Evolutionary conservation across 2,329 filamentous ascomycete genomes (phyloP).

Genomic region (Penicillium sp.): DNA sequence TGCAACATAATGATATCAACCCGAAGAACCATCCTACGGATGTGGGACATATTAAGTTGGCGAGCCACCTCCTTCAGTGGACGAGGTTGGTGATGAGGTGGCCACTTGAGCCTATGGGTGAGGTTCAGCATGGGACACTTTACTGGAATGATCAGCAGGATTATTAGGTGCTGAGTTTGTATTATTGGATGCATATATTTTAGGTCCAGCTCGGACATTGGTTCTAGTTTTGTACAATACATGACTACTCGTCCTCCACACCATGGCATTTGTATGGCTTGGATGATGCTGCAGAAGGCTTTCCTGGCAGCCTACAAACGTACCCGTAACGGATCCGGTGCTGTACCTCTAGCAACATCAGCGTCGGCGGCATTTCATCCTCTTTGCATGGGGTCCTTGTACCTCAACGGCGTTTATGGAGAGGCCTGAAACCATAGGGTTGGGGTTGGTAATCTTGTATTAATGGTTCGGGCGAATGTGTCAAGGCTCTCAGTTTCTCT

Average conservation of each 20-base stretch:
- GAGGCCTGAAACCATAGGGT: background rate
- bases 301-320: slow-evolving; percentile 15
- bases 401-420: slow-evolving; percentile 10
- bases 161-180: slow-evolving; percentile 34
- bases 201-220: too few relatives aligned
- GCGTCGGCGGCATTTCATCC: slow-evolving; percentile 6
- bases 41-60: slow-evolving; percentile 58
- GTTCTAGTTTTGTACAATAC: background rate
- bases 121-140: slow-evolving; percentile 49
- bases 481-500: background rate
- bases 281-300: slow-evolving; percentile 29
- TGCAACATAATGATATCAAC: slow-evolving; percentile 59
- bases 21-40: slow-evolving; percentile 59
- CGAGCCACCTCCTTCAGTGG: slow-evolving; percentile 57
- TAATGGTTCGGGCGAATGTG: background rate
- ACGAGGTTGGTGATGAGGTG: slow-evolving; percentile 54
- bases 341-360: background rate
- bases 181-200: too few relatives aligned
- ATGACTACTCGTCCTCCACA: slow-evolving; percentile 59
- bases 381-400: slow-evolving; percentile 10
- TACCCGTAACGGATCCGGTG: slow-evolving; percentile 10
- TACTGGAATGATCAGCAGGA: slow-evolving; percentile 52
- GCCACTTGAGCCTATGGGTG: slow-evolving; percentile 53
- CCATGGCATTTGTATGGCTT: slow-evolving; percentile 48
- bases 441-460: background rate